Conservation (phyloP, 768 basidiomycete species). For the Calvatia gigantea region DNA sequence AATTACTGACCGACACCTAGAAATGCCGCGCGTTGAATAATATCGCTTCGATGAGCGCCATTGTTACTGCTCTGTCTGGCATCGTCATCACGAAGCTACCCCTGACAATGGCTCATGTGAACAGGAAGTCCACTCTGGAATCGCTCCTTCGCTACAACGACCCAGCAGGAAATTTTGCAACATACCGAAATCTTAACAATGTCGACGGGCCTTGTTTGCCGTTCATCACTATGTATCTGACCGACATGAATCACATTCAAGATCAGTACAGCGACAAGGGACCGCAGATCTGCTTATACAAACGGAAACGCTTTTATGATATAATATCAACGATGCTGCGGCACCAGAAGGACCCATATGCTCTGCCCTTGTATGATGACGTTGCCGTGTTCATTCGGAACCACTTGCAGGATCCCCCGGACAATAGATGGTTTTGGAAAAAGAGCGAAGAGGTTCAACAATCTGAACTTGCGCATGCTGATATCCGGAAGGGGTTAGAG, state of each 20-base stretch:
- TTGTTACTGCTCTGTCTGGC: slow-evolving; percentile 61
- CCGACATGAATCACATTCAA: slow-evolving; percentile 53
- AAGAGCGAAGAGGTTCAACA: slow-evolving; percentile 60
- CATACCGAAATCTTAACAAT: slow-evolving; percentile 46
- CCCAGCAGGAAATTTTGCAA: slow-evolving; percentile 53
- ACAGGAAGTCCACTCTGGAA: slow-evolving; percentile 47
- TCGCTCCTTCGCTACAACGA: slow-evolving; percentile 53
- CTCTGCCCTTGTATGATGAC: slow-evolving; percentile 43
- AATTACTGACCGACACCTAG: slow-evolving; percentile 28
- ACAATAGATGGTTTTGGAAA: slow-evolving; percentile 52
- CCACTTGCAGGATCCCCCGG: slow-evolving; percentile 39
- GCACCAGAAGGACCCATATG: slow-evolving; percentile 51
- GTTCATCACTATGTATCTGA: slow-evolving; percentile 60
- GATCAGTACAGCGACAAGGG: slow-evolving; percentile 45
- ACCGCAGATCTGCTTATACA: slow-evolving; percentile 45
- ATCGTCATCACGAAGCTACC: slow-evolving; percentile 53
- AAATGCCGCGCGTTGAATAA: slow-evolving; percentile 65
- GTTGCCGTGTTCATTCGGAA: slow-evolving; percentile 44
- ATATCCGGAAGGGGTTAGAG: slow-evolving; percentile 65
- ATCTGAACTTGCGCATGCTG: slow-evolving; percentile 55
- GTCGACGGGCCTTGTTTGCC: slow-evolving; percentile 65
- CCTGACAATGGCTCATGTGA: slow-evolving; percentile 65
- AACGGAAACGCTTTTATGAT: slow-evolving; percentile 56
- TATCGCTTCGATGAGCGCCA: slow-evolving; percentile 64
- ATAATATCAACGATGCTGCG: slow-evolving; percentile 52